A percentile compares a stretch with the other conserved stretches of the same genome.
These are phyloP conservation scores for Clonostachys byssicola DNA, from an alignment of 2,329 filamentous ascomycete genomes.

Conservation along the genomic window DNA sequence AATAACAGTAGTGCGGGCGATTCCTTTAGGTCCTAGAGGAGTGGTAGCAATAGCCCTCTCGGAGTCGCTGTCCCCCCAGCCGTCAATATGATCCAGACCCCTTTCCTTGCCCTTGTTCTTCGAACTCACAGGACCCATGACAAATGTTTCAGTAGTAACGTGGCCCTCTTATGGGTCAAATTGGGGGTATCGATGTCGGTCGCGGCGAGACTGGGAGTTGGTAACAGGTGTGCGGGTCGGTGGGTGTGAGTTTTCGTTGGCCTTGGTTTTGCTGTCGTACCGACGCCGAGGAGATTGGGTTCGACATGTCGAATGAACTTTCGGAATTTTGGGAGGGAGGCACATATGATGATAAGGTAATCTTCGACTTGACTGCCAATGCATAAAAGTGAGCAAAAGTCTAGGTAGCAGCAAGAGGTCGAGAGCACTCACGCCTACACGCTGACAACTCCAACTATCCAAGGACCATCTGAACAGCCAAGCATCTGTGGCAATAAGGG, in stretches of 20 bases:
- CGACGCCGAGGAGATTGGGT: constrained; percentile 13
- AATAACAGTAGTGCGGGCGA: no score
- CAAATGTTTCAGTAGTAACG: no score
- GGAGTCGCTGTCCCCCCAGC: no score
- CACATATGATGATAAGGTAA: constrained; percentile 30
- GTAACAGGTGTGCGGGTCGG: no score
- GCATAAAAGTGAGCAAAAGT: not conserved
- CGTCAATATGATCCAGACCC: no score
- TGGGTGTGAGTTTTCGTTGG: not conserved
- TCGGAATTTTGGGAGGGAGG: constrained; percentile 26
- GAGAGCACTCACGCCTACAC: constrained; percentile 11
- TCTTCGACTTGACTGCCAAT: constrained; percentile 19
- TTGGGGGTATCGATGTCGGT: no score
- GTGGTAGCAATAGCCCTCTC: no score
- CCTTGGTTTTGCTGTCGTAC: not conserved
- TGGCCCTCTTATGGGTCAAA: no score
- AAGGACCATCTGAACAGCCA: constrained; percentile 11
- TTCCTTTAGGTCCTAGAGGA: no score
- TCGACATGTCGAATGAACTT: constrained; percentile 24
- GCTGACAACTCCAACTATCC: constrained; percentile 11
- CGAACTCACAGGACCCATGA: no score
- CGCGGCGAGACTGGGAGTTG: no score
- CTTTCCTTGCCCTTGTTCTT: no score
- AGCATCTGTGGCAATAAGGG: not conserved
- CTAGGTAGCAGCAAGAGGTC: not conserved